Base-by-base conservation (phyloP, 306 rosid genomes). In the Crotalaria pallida region DNA sequence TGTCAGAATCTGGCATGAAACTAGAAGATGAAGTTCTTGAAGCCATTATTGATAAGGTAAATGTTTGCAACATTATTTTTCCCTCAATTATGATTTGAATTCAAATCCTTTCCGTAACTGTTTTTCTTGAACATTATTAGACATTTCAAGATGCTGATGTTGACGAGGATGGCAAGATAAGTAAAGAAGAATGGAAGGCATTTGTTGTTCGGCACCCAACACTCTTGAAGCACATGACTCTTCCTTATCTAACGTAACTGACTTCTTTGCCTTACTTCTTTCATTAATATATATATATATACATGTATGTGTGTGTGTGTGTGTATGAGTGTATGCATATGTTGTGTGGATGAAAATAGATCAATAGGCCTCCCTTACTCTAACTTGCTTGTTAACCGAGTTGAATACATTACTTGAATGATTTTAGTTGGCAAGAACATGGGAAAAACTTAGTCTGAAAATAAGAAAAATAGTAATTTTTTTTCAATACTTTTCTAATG, bases 191-290 rank as follows among this genome's bases (percentile, higher is more conserved):
- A 57, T 87, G 93, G 93, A 81, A 6, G 71, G 81, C 55, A 60
- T 85, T 70, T 78, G 91, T 77, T 58, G 12, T 60, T 52, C 80
- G 68, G 72, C 74, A 56, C 55, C 96, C 92, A 17, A 6, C 81
- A 62, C 87, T 85, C 44, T 48, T 89, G 62, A 87, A 68, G 62
- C 81, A 87, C 84, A 77, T 89, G 87, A 89, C 96, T 58, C 86
- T 89, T 73, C 79, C 86, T 43, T 3, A 59, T 72, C 71, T 89
- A 36, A 83, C 67, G 92, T 89, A 84, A 64, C 40, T 71, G 48
- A 8, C 75, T 69, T 41, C 33, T 57, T 61, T 45, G 1, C 21
- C 57, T 69, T 55, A 24, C 10, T 66, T 49, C 63, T 43, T 23
- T 44, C 22, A 9, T 26, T 29, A 50, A 19, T 6, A 44, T 72